Conservation (phyloP, 768 basidiomycete species). For the Amanita molliuscula region DNA sequence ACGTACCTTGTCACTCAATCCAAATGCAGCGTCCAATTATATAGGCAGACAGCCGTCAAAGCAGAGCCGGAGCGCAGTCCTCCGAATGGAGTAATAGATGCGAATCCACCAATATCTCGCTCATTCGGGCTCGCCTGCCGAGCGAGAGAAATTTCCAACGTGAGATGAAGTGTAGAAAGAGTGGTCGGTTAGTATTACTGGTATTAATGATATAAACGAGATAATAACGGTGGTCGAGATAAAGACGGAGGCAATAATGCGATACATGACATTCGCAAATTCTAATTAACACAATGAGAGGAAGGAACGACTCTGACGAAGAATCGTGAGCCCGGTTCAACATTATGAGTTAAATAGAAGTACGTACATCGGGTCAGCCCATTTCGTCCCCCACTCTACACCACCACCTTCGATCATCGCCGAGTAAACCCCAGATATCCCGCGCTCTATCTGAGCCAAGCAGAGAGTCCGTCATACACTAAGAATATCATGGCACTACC, state of each 20-base stretch:
- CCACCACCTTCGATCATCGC: background rate
- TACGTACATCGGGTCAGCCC: background rate
- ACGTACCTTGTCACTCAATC: background rate
- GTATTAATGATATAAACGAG: background rate
- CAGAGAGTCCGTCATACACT: slow-evolving; percentile 73
- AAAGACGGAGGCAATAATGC: background rate
- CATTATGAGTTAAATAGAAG: background rate
- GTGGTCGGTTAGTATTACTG: background rate
- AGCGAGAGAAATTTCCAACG: background rate
- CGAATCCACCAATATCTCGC: background rate
- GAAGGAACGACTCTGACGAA: background rate
- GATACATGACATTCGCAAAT: background rate
- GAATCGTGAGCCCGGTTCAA: background rate
- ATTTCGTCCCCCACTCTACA: background rate
- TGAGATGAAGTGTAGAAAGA: background rate
- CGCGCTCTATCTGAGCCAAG: slow-evolving; percentile 25
- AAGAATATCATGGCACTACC: slow-evolving; percentile 90
- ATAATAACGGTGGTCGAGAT: background rate
- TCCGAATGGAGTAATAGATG: slow-evolving; percentile 1
- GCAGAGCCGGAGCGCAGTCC: background rate
- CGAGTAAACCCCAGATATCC: no score
- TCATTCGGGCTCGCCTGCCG: background rate
- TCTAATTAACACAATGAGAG: background rate
- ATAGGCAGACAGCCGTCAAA: slow-evolving; percentile 1
- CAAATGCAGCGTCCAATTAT: background rate